Evolutionary conservation across 2,329 filamentous ascomycete genomes (phyloP).

Genomic region (Ceratocystis diversiconidia): DNA sequence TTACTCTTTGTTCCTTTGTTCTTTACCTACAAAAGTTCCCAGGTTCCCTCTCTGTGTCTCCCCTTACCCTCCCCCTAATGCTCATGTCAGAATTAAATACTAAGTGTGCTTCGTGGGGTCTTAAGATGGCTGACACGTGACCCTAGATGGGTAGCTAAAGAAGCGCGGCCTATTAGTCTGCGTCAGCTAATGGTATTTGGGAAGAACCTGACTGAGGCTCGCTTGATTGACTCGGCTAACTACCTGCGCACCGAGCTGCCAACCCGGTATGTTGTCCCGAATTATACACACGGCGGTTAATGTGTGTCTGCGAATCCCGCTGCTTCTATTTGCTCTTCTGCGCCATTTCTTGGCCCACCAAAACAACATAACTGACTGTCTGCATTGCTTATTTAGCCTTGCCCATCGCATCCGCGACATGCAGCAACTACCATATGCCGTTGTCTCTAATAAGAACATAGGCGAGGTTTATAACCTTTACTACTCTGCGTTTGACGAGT

Average conservation of each 20-base stretch:
- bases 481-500: constrained; percentile 86
- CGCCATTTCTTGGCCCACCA: too few species aligned
- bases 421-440: constrained; percentile 88
- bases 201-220: constrained; percentile 74
- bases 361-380: background rate
- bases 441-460: constrained; percentile 89
- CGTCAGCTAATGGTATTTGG: constrained; percentile 96
- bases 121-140: constrained; percentile 20
- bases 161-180: constrained; percentile 88
- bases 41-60: constrained; percentile 7
- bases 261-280: constrained; percentile 42
- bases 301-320: background rate
- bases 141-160: constrained; percentile 75
- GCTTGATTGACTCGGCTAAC: constrained; percentile 87
- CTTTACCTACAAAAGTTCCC: background rate
- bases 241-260: constrained; percentile 93
- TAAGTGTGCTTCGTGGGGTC: background rate
- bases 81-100: background rate
- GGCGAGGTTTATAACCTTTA: constrained; percentile 94
- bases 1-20: constrained; percentile 13
- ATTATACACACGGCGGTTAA: background rate
- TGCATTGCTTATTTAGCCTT: constrained; percentile 38
- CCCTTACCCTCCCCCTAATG: background rate
- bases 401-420: constrained; percentile 93
- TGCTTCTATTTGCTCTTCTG: too few species aligned